phyloP scores from a whole-genome alignment of 2,329 filamentous ascomycete species.

The Cercospora sp. region DNA sequence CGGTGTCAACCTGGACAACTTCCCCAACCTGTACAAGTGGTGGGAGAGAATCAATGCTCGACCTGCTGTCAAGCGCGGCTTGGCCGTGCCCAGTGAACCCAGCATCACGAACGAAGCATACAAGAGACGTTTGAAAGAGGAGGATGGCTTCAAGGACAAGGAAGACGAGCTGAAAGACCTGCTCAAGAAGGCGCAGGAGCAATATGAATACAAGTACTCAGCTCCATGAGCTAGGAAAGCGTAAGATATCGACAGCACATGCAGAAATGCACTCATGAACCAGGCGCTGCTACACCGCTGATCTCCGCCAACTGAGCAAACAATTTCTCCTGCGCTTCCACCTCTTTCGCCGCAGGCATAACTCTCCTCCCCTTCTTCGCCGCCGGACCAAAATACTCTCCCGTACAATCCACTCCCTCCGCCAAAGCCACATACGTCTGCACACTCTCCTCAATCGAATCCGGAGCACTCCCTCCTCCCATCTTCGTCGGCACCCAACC shows the following conservation, averaged over 20 bases:
- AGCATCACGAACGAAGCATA: slow-evolving; percentile 46
- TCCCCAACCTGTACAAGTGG: slow-evolving; percentile 48
- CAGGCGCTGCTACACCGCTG: neutral
- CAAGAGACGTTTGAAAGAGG: slow-evolving; percentile 46
- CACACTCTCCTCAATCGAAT: slow-evolving; percentile 14
- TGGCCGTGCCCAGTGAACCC: slow-evolving; percentile 41
- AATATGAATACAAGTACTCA: slow-evolving; percentile 50
- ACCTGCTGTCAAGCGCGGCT: slow-evolving; percentile 46
- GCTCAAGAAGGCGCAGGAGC: slow-evolving; percentile 46
- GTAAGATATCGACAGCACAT: neutral
- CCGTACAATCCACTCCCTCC: slow-evolving; percentile 8
- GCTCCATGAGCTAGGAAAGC: slow-evolving; percentile 15
- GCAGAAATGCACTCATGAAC: neutral
- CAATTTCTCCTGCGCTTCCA: slow-evolving; percentile 11
- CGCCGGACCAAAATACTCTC: slow-evolving; percentile 14
- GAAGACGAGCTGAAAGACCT: slow-evolving; percentile 43
- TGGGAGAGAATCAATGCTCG: slow-evolving; percentile 45
- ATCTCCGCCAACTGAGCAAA: slow-evolving; percentile 11
- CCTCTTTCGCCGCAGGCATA: slow-evolving; percentile 2
- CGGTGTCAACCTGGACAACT: slow-evolving; percentile 45
- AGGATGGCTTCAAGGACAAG: slow-evolving; percentile 52
- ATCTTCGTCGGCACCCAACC: slow-evolving; percentile 20
- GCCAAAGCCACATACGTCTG: slow-evolving; percentile 17
- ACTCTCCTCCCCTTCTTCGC: slow-evolving; percentile 8
- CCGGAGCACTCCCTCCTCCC: slow-evolving; percentile 10